phyloP scores from a whole-genome alignment of 108 stramenopile species.

The Pseudonitzschia pungens region DNA sequence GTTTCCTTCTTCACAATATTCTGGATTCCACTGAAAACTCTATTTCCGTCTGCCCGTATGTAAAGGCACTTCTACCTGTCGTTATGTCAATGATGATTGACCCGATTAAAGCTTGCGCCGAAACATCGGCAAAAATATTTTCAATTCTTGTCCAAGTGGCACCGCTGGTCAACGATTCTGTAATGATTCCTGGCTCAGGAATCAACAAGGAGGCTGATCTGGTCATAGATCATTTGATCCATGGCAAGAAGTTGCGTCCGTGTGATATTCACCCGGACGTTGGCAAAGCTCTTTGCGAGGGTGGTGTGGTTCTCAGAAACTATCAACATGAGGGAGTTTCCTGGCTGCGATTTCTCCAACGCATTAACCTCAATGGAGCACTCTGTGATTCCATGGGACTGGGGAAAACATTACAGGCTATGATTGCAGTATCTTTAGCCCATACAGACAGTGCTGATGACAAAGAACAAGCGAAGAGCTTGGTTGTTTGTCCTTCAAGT shows the following conservation, averaged over 20 bases:
- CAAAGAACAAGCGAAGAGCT: conserved; percentile 22
- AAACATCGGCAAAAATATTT: conserved; percentile 66
- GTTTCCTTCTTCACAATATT: conserved; percentile 24
- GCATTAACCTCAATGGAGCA: conserved; percentile 73
- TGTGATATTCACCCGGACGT: conserved; percentile 52
- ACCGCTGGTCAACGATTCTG: conserved; percentile 54
- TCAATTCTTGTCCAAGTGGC: conserved; percentile 72
- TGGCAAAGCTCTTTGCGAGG: conserved; percentile 28
- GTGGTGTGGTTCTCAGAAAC: conserved; percentile 52
- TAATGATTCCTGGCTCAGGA: conserved; percentile 13
- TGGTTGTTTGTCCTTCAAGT: conserved; percentile 84
- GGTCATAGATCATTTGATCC: conserved; percentile 85
- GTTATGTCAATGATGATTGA: conserved; percentile 83
- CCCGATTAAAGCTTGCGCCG: conserved; percentile 54
- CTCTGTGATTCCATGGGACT: conserved; percentile 90
- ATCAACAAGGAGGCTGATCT: conserved; percentile 25
- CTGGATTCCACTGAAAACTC: conserved; percentile 12
- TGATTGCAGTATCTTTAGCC: conserved; percentile 63
- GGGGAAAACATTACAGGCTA: conserved; percentile 83
- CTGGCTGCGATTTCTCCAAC: conserved; percentile 85
- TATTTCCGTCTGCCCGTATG: conserved; percentile 56
- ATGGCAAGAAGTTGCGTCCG: conserved; percentile 74
- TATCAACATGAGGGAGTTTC: conserved; percentile 88
- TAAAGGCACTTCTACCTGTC: conserved; percentile 64
- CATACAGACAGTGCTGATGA: conserved; percentile 28